phyloP scores from a whole-genome alignment of 306 rosid genomes.

The peach (Prunus persica) region Prunus_persica_NCBIv2 NC_034010.1:27248001-27248500 shows the following conservation, averaged over 20 bases:
- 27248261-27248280: slow-evolving; percentile 91
- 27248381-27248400: slow-evolving; percentile 77
- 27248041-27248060: neutral
- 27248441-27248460: slow-evolving; percentile 13
- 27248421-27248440: slow-evolving; percentile 32
- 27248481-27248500: slow-evolving; percentile 12
- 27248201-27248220: neutral
- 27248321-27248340: slow-evolving; percentile 87
- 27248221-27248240: neutral
- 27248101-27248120: no score
- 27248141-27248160: no score
- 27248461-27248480: slow-evolving; percentile 24
- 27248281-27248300: slow-evolving; percentile 89
- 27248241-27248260: slow-evolving; percentile 48
- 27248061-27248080: no score
- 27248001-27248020: slow-evolving; percentile 84
- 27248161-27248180: no score
- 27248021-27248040: neutral
- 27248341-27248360: slow-evolving; percentile 86
- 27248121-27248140: no score
- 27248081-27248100: no score
- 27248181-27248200: neutral
- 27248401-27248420: slow-evolving; percentile 53
- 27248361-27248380: slow-evolving; percentile 95
- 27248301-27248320: slow-evolving; percentile 96